Evolutionary conservation across 192 early-diverging fungal species (phyloP).

Genomic region (Coemansia sp.): DNA sequence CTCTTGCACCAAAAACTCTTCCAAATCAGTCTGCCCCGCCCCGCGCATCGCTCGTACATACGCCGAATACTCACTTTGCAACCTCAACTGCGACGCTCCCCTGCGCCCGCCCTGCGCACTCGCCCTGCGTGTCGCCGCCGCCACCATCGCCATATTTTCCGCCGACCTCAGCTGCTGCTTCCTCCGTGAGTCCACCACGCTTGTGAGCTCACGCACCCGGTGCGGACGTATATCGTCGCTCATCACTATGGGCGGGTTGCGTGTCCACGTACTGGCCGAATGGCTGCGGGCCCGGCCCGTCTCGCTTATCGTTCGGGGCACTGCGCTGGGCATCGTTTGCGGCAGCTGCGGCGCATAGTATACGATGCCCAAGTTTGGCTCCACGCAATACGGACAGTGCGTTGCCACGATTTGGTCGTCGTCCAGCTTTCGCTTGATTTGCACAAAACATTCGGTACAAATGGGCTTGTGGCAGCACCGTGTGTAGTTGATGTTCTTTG

Average conservation of each 20-base stretch:
- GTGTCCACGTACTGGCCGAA: constrained; percentile 4
- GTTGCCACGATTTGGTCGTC: constrained; percentile 67
- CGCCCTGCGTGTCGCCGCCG: constrained; percentile 36
- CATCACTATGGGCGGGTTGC: constrained; percentile 56
- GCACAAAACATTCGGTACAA: constrained; percentile 96
- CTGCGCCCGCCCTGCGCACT: constrained; percentile 17
- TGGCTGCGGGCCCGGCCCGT: constrained; percentile 36
- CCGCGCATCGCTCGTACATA: constrained; percentile 71
- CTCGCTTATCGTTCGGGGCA: constrained; percentile 9
- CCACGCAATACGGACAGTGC: constrained; percentile 85
- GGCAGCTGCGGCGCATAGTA: constrained; percentile 59
- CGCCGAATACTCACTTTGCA: constrained; percentile 55
- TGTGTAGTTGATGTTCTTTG: constrained; percentile 88
- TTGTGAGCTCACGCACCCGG: constrained; percentile 18
- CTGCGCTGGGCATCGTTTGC: not conserved
- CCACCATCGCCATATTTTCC: constrained; percentile 38
- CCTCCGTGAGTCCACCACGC: constrained; percentile 15
- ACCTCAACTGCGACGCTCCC: not conserved
- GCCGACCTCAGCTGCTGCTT: constrained; percentile 30
- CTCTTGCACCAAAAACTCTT: constrained; percentile 91
- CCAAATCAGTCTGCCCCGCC: constrained; percentile 72
- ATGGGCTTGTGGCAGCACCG: constrained; percentile 93
- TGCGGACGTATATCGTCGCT: constrained; percentile 54
- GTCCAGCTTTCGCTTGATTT: constrained; percentile 79
- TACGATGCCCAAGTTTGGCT: constrained; percentile 78